phyloP scores from a whole-genome alignment of 1,284 basidiomycete species.

The Ganoderma meredithae region DNA sequence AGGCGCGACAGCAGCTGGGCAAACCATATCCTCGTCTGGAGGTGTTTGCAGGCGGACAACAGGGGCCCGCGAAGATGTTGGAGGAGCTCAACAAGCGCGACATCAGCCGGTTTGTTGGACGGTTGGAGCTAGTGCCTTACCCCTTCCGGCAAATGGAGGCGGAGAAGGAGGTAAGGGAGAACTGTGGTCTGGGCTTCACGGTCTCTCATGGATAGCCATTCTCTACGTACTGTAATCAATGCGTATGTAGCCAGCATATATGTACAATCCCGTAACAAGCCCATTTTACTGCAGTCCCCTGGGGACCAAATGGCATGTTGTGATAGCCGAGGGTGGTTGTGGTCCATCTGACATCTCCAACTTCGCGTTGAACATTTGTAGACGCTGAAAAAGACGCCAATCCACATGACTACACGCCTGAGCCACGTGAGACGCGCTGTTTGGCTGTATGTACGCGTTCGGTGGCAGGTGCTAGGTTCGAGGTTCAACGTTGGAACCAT shows the following conservation, averaged over 20 bases:
- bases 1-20: background rate
- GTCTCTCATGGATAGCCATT: too few relatives aligned
- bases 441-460: constrained; percentile 40
- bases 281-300: background rate
- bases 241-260: background rate
- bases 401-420: constrained; percentile 15
- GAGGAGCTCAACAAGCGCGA: background rate
- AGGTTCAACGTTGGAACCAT: constrained; percentile 22
- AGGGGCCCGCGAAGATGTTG: background rate
- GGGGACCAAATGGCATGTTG: background rate
- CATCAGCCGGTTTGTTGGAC: constrained; percentile 2
- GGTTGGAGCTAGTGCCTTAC: constrained; percentile 2
- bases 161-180: background rate
- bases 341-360: background rate
- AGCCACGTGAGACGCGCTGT: constrained; percentile 39
- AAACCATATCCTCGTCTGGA: background rate
- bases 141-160: background rate
- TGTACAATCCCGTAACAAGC: background rate
- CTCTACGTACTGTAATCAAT: too few relatives aligned
- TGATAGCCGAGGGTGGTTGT: background rate
- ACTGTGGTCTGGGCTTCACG: background rate
- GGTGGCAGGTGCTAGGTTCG: constrained; percentile 25
- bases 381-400: constrained; percentile 2
- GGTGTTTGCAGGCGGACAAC: background rate
- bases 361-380: background rate